These are phyloP conservation scores for Salisapilia sapeloensis DNA, from an alignment of 352 stramenopile species.

Conservation along the genomic window DNA sequence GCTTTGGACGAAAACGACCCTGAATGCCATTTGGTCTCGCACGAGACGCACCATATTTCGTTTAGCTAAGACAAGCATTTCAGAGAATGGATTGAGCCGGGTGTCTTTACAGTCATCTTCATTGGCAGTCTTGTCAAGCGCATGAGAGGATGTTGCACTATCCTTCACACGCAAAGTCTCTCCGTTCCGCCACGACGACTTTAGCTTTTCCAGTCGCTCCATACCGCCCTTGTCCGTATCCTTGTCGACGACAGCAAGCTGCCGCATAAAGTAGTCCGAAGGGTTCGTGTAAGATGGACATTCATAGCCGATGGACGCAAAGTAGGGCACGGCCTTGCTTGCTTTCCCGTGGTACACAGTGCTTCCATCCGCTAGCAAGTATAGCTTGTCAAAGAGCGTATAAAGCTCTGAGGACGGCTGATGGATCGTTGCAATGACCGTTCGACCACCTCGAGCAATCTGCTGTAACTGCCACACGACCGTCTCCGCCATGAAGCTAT, in stretches of 20 bases:
- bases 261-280: conserved; percentile 44
- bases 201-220: conserved; percentile 12
- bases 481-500: conserved; percentile 34
- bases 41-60: conserved; percentile 21
- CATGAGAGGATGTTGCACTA: conserved; percentile 1
- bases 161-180: conserved; percentile 6
- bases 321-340: conserved; percentile 29
- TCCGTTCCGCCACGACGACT: conserved; percentile 13
- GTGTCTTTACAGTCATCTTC: conserved; percentile 5
- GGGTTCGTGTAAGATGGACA: conserved; percentile 44
- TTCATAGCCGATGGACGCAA: conserved; percentile 21
- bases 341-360: conserved; percentile 41
- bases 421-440: conserved; percentile 80
- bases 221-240: conserved; percentile 10
- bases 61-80: conserved; percentile 18
- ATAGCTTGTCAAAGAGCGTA: conserved; percentile 32
- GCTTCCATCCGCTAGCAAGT: conserved; percentile 27
- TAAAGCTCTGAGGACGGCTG: conserved; percentile 59
- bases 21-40: conserved; percentile 15
- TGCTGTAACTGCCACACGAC: conserved; percentile 36
- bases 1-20: conserved; percentile 8
- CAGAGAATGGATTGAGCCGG: conserved; percentile 7
- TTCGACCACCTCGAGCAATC: conserved; percentile 67
- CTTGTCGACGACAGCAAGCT: conserved; percentile 27
- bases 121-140: neutral